These are phyloP conservation scores for Paragyromitra xinjiangensis DNA, from an alignment of 495 filamentous ascomycete genomes.

Conservation along the genomic window DNA sequence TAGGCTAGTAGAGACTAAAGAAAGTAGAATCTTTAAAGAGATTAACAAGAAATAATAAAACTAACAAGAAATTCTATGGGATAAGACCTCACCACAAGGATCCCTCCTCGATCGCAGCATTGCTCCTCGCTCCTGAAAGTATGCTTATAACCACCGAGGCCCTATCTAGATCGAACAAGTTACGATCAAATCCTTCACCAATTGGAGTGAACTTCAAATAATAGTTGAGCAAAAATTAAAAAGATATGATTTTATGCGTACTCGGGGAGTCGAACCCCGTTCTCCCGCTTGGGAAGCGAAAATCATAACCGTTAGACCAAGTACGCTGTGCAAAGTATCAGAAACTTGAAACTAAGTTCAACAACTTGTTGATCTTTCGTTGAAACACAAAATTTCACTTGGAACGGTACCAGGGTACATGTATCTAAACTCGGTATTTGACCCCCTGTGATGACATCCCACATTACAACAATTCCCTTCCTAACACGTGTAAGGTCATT, in stretches of 20 bases:
- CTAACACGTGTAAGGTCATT: neutral
- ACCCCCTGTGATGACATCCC: neutral
- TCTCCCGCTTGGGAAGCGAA: slow-evolving; percentile 54
- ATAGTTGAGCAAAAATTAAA: neutral
- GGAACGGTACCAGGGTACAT: neutral
- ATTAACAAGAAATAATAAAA: too few species aligned
- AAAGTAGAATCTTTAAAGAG: too few species aligned
- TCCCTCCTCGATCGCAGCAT: too few species aligned
- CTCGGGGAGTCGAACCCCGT: slow-evolving; percentile 52
- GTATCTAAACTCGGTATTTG: neutral
- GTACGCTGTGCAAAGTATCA: slow-evolving; percentile 3
- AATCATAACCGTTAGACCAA: slow-evolving; percentile 55
- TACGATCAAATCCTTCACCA: neutral
- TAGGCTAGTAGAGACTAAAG: too few species aligned
- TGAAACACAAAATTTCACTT: neutral
- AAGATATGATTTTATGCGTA: slow-evolving; percentile 21
- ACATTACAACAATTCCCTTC: neutral
- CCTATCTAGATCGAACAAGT: neutral
- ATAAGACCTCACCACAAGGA: too few species aligned
- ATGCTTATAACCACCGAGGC: neutral
- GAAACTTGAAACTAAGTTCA: too few species aligned
- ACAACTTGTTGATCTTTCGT: neutral
- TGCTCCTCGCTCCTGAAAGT: neutral
- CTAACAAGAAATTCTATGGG: too few species aligned
- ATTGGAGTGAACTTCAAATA: neutral